Base-by-base conservation (phyloP, 1,284 basidiomycete genomes). In the Moniliella sp. region DNA sequence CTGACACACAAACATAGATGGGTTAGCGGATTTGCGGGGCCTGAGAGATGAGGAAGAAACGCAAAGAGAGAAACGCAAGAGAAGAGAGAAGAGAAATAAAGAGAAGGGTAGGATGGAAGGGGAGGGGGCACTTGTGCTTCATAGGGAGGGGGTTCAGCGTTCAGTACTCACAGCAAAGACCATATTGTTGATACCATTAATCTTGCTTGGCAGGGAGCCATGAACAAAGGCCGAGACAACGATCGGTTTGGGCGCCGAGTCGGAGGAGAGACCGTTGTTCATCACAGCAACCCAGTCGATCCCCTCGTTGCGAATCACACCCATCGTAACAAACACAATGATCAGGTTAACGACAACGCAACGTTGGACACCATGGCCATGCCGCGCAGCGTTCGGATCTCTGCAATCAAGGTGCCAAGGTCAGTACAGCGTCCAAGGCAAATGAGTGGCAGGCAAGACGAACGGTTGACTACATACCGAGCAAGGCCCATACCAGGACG, bases 171-270 rank as follows among this genome's bases (percentile, higher is more conserved):
- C n/a, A n/a, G 54, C 50, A 27, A 60, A 62, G 5, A 74, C 72
- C 57, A 73, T 72, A 34, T 73, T 68, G 69, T 72, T 71, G 28
- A 73, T 66, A 19, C 72, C 73, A 31, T 69, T 69, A 2, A 74
- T 64, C 60, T 72, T 61, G 5, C 42, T 27, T 32, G 62, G 63
- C 28, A 71, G 59, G 3, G 65, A 64, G 12, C 65, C 49, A 1
- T 42, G 37, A 7, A 62, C 65, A 36, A 72, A 68, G 0, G 60
- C 61, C 11, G 60, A 18, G 0, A 67, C 68, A 16, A 63, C 40
- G 16, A 75, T 64, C 2, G 74, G 61, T 23, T 7, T n/a, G 21
- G n/a, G n/a, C 21, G 21, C 3, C 66, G 64, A n/a, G 15, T 19
- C 10, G 29, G 16, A n/a, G n/a, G 12, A 15, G 8, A 23, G n/a